Evolutionary conservation across 768 basidiomycete genomes (phyloP).

Genomic region (Lentinula sp.): DNA sequence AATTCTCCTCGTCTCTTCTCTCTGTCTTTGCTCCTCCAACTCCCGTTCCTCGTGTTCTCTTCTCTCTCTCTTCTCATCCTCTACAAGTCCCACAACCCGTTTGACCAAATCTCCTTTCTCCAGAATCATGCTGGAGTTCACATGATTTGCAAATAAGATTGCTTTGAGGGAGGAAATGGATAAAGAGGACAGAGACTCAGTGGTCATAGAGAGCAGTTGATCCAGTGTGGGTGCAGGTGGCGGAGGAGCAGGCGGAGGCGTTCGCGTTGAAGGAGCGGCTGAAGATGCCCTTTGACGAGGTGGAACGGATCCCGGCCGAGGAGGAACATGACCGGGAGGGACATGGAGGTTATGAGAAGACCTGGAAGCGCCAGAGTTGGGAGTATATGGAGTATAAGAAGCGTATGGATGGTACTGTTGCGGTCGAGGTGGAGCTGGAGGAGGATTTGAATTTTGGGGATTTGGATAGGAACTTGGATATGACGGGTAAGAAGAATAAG

Average conservation of each 20-base stretch:
- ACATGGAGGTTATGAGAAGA: neutral
- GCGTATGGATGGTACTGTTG: neutral
- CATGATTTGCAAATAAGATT: constrained; percentile 77
- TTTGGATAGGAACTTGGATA: constrained; percentile 4
- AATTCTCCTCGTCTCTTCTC: constrained; percentile 20
- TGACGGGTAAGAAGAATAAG: constrained; percentile 12
- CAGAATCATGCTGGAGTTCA: constrained; percentile 71
- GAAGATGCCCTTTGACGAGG: constrained; percentile 40
- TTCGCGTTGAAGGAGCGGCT: constrained; percentile 21
- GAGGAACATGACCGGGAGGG: constrained; percentile 17
- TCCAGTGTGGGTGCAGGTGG: constrained; percentile 57
- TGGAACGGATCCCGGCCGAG: constrained; percentile 15
- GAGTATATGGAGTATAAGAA: no score
- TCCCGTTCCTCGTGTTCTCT: constrained; percentile 62
- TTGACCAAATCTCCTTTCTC: constrained; percentile 84
- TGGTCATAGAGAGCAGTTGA: constrained; percentile 57
- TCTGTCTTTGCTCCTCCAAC: constrained; percentile 1
- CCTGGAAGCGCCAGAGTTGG: neutral
- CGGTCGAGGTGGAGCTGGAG: constrained; percentile 15
- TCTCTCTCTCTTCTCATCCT: constrained; percentile 54
- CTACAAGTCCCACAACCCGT: constrained; percentile 59
- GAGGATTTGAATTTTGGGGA: constrained; percentile 14
- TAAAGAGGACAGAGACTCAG: constrained; percentile 50
- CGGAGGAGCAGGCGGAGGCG: constrained; percentile 15
- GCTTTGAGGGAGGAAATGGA: constrained; percentile 72